Evolutionary conservation across 2,329 filamentous ascomycete species (phyloP), one percentile per base, ranked within the genome.

Genomic region (Achaetomium macrosporum): DNA sequence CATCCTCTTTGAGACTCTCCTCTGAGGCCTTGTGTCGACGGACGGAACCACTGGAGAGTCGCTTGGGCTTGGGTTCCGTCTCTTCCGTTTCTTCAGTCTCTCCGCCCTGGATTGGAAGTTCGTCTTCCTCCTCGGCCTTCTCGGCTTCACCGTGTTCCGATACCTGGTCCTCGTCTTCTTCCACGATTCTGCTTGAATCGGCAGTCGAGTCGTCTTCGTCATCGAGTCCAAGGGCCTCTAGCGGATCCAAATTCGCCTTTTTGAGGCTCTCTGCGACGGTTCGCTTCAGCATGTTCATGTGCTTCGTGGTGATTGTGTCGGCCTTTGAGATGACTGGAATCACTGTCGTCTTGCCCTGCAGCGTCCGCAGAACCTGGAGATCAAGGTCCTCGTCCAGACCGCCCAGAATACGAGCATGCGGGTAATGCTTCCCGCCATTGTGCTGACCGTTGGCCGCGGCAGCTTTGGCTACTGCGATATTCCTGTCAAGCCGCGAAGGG

Each of bases 271-370:
- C 83, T 83, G 88, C 95, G 33, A 99, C 91, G 12, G 86, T 85
- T 71, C 86, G 90, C 76, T 96, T 96, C 60, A 99, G 79, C 63
- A 89, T 85, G 42, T 82, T 77, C 93, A 97, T 97, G 71, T 99
- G 93, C 49, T 88, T 87, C 0, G 87, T 85, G n/a, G 93, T 97
- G 63, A 97, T 87, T 13, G 91, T 96, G 68, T 99, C 93, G 37
- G 93, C 92, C 72, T 99, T 99, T 66, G 90, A 88, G 65, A 99
- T 92, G 54, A 99, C 85, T 0, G 93, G 93, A 43, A 99, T 89
- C 54, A 97, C 90, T 0, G 90, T 95, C 0, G 93, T 97, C 76
- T 96, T 96, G 63, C 88, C 87, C 68, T 95, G 85, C 29, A 99
- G 79, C 15, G 87, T 87, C 44, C 88, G 87, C 63, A 99, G 77